Evolutionary conservation across 345 rosid genomes (phyloP).

Genomic region (Aquilaria yunnanensis): DNA sequence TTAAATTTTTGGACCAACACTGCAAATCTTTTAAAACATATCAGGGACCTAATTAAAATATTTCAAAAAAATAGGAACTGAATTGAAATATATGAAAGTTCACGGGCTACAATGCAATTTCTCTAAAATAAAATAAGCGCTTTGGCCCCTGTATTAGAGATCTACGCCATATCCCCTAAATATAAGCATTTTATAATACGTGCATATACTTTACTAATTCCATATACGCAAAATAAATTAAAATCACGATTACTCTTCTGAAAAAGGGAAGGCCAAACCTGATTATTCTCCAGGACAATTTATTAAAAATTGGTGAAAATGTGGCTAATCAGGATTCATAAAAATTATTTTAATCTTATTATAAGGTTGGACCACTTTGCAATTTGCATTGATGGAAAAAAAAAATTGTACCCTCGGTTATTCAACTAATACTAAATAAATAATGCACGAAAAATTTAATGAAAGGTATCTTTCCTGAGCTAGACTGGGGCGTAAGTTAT

Average conservation of each 20-base stretch:
- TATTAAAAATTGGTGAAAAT: constrained; percentile 9
- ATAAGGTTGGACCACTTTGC: constrained; percentile 24
- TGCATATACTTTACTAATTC: too few species aligned
- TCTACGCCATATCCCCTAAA: too few species aligned
- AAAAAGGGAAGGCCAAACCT: not conserved
- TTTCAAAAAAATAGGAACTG: too few species aligned
- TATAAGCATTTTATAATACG: too few species aligned
- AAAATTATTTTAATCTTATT: constrained; percentile 11
- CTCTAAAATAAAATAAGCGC: too few species aligned
- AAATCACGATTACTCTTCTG: not conserved
- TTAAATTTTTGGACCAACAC: too few species aligned
- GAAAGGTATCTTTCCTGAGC: constrained; percentile 21
- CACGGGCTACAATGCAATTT: too few species aligned
- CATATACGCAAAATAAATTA: too few species aligned
- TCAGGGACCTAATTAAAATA: too few species aligned
- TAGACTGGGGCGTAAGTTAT: constrained; percentile 4
- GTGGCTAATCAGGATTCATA: constrained; percentile 16
- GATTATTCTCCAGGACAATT: not conserved
- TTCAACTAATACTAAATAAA: constrained; percentile 9
- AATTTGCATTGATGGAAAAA: constrained; percentile 20
- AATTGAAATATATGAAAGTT: too few species aligned
- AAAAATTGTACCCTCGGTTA: constrained; percentile 22
- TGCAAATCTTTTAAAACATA: too few species aligned
- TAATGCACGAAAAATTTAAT: not conserved
- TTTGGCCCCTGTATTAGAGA: too few species aligned